Base-by-base conservation (phyloP, 306 rosid species). In the Dryas drummondii region DNA sequence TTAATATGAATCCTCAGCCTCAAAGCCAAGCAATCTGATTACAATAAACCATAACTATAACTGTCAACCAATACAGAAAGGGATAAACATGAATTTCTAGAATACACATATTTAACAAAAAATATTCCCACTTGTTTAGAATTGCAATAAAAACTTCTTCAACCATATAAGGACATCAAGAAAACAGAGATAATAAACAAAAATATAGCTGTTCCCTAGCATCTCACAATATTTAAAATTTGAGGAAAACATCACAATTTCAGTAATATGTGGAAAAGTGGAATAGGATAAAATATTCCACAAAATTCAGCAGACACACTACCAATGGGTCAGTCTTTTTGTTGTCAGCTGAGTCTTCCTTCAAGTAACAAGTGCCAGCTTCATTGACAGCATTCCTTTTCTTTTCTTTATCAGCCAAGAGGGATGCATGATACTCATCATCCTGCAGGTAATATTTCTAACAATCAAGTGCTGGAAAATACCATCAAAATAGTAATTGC, bases 401-500 rank as follows among this genome's bases (percentile, higher is more conserved):
- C 62, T 82, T 88, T 78, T 77, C 80, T 68, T 78, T 88, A 71
- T 91, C 89, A 64, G 80, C 83, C 56, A 16, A 60, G 52, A 84
- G 82, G 16, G 94, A 88, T 19, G 79, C 83, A 67, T 63, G 81
- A 79, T 87, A 84, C 54, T 89, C 92, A 54, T 70, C 76, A 84
- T 91, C 88, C 92, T 91, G 89, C 83, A 84, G 27, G 59, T 5
- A 83, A 17, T 73, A 67, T 4, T 37, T 66, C 49, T 55, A 66
- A 74, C 13, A 15, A 27, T 80, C 69, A 76, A 26, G 57, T 80
- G 73, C 73, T 55, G 53, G 47, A 70, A 7, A 71, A 52, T 40
- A 12, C 58, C 13, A 46, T 64, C 40, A 73, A 8, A 12, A 27
- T 27, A 41, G 7, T 60, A 57, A 78, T 16, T 73, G 72, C 40